Base-by-base conservation (phyloP, 2,329 filamentous ascomycete species). In the Colletotrichum tofieldiae region DNA sequence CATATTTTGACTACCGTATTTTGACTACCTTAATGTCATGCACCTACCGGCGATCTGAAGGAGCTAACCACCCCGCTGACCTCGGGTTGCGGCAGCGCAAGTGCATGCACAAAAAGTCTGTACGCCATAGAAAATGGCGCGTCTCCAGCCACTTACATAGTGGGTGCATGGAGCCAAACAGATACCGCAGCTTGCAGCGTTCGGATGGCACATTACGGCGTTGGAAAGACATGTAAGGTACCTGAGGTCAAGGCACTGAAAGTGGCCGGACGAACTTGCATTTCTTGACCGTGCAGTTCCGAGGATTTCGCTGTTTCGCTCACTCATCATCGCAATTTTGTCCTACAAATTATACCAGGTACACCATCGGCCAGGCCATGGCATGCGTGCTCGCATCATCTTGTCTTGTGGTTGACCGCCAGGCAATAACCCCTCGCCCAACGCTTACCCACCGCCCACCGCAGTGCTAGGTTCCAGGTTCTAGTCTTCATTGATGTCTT, bases 221-320 rank as follows among this genome's bases (percentile, higher is more conserved):
- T 41, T 63, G 29, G 35, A 51, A n/a, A 58, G n/a, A 29, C 39
- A 67, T 69, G 70, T 70, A 52, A 72, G 70, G 70, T 72, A 72
- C 67, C 63, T 71, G 47, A 47, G 59, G 55, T 49, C 47, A 39
- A 54, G 45, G 37, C 47, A 55, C 32, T 49, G 64, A 18, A 35
- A 41, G 39, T 23, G 32, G 41, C 41, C 67, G 47, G 55, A 20
- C 65, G 47, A 63, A 52, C 58, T 51, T 9, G 23, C 43, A 41
- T 65, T 26, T 43, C 66, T 39, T 20, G 5, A 58, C 14, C 7
- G 35, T 43, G 54, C 67, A 60, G 67, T 45, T 45, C 67, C 45
- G 61, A 65, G 65, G 61, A 43, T 61, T 56, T 37, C 47, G 18
- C 23, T 45, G 35, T 43, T 32, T 41, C 35, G 12, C 3, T 49